These are phyloP conservation scores for Dioszegia hungarica DNA, from an alignment of 768 basidiomycete genomes.

Conservation along the genomic window DNA sequence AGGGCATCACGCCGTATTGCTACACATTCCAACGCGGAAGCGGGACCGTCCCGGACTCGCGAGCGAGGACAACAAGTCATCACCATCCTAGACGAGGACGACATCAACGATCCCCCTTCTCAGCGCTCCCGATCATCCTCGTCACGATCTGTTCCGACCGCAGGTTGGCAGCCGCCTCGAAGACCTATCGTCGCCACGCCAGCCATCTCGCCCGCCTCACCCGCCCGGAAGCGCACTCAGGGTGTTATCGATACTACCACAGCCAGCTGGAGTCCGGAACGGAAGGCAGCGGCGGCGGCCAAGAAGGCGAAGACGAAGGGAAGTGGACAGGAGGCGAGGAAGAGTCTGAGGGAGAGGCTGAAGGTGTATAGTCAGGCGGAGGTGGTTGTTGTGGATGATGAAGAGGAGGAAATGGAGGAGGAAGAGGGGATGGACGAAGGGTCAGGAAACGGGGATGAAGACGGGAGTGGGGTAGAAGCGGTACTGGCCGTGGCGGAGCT, in stretches of 20 bases:
- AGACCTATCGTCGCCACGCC: background rate
- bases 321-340: slow-evolving; percentile 27
- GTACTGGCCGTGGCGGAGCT: background rate
- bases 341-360: slow-evolving; percentile 53
- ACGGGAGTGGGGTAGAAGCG: background rate
- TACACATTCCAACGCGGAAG: background rate
- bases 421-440: slow-evolving; percentile 4
- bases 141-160: too few relatives aligned
- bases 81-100: background rate
- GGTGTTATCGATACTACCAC: slow-evolving; percentile 50
- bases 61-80: background rate
- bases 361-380: slow-evolving; percentile 55
- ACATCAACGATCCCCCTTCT: background rate
- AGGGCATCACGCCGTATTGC: background rate
- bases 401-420: background rate
- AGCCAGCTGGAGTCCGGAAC: slow-evolving; percentile 53
- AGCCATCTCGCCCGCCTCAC: slow-evolving; percentile 7
- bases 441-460: background rate
- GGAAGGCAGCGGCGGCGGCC: background rate
- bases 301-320: background rate
- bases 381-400: background rate
- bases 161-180: background rate
- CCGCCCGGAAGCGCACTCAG: background rate
- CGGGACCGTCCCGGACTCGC: slow-evolving; percentile 1
- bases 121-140: background rate